Evolutionary conservation across 2,329 filamentous ascomycete species (phyloP).

Genomic region (Chaetomiaceae sp.): DNA sequence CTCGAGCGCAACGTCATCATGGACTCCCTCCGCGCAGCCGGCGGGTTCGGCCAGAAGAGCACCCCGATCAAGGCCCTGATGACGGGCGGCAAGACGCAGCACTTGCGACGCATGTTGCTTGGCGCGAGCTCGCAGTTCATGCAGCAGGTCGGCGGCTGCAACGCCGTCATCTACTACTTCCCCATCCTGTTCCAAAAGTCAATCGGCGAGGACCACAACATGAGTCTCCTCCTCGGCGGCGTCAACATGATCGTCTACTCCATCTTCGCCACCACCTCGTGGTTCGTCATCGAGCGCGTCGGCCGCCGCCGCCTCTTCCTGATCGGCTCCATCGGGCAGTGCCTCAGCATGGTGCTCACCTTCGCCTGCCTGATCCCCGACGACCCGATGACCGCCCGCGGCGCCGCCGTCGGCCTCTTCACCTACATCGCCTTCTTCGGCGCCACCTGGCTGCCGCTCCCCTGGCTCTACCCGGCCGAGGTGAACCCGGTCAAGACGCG

Average conservation of each 20-base stretch:
- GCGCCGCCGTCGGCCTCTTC: conserved; percentile 50
- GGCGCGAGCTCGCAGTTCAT: conserved; percentile 56
- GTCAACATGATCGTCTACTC: conserved; percentile 57
- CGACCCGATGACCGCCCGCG: conserved; percentile 29
- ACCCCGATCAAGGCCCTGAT: conserved; percentile 51
- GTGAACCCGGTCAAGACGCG: conserved; percentile 56
- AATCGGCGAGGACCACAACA: conserved; percentile 39
- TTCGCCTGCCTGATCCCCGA: conserved; percentile 34
- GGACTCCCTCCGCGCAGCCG: conserved; percentile 56
- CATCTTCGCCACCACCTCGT: conserved; percentile 54
- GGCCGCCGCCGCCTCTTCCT: conserved; percentile 60
- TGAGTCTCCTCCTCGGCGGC: conserved; percentile 50
- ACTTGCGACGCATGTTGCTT: conserved; percentile 59
- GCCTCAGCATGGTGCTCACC: conserved; percentile 54
- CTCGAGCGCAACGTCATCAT: conserved; percentile 57
- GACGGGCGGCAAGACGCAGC: conserved; percentile 59
- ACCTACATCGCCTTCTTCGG: conserved; percentile 59
- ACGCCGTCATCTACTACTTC: conserved; percentile 58
- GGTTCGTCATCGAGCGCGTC: conserved; percentile 44
- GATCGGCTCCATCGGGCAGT: conserved; percentile 58
- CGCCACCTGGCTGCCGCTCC: conserved; percentile 51
- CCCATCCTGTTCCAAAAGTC: conserved; percentile 51
- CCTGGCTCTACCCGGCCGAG: conserved; percentile 59
- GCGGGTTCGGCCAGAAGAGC: conserved; percentile 40
- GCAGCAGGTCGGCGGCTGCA: conserved; percentile 57